Percentiles rank a stretch among this genome's conserved stretches.
phyloP scores from a whole-genome alignment of 352 stramenopile species.

The Phytopythium ostracodes region DNA sequence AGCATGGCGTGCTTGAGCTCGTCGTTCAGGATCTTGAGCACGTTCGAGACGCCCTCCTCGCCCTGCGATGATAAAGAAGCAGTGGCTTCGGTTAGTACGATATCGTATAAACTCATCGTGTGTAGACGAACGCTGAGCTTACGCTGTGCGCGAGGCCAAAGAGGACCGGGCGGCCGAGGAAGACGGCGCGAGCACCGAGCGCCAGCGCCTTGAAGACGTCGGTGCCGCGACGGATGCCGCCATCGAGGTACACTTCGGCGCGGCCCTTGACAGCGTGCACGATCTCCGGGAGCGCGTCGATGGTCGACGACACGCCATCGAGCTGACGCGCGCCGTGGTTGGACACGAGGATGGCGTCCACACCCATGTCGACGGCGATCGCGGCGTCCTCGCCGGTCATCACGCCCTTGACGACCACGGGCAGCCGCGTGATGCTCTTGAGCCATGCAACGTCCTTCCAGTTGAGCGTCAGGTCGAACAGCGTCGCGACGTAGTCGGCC shows the following conservation, averaged over 20 bases:
- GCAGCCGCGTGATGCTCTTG: constrained; percentile 88
- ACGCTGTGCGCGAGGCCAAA: constrained; percentile 91
- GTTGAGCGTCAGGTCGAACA: constrained; percentile 94
- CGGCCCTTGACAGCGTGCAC: constrained; percentile 77
- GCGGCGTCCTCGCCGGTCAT: constrained; percentile 91
- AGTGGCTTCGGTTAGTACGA: not conserved
- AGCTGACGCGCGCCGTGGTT: constrained; percentile 94
- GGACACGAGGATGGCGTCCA: constrained; percentile 90
- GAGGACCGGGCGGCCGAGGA: constrained; percentile 93
- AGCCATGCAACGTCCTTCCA: constrained; percentile 92
- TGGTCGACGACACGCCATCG: constrained; percentile 86
- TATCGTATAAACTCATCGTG: not conserved
- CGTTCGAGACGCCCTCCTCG: constrained; percentile 79
- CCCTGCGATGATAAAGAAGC: constrained; percentile 33
- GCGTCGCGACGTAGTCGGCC: constrained; percentile 59
- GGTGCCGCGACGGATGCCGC: constrained; percentile 92
- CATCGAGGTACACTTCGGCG: constrained; percentile 92
- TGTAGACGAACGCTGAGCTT: constrained; percentile 11
- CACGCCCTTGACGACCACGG: constrained; percentile 93
- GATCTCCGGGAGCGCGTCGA: constrained; percentile 92
- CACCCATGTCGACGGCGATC: constrained; percentile 88
- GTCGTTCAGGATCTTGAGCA: constrained; percentile 89
- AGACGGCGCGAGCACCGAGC: constrained; percentile 92
- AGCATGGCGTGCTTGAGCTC: constrained; percentile 94
- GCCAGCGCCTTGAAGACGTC: constrained; percentile 95